Evolutionary conservation across 164 flowering plant species (phyloP), one percentile per base, ranked within the genome.

Genomic region (Euptelea pleiosperma): DNA sequence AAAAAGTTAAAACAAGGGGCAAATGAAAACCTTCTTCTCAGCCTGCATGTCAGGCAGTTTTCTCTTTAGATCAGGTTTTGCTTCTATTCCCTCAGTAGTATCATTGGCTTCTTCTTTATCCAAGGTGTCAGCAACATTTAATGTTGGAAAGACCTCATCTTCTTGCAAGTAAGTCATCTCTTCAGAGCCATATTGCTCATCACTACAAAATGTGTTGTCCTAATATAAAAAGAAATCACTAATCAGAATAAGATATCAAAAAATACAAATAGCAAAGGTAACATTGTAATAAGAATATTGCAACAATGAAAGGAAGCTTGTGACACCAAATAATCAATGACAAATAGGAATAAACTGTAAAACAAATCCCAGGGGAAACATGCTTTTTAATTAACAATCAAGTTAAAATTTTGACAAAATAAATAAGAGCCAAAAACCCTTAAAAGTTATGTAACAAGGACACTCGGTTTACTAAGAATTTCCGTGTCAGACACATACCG

Each of bases 111-210:
- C 73, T 57, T 67, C 62, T 22, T 60, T 51, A 40, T 14, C 58
- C 42, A 74, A 22, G 41, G 55, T 61, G 44, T 77, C 85, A 39
- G 58, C 69, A 69, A 37, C 66, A 15, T 42, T 55, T 19, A 66
- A 6, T 12, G 75, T 55, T 21, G 87, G 81, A 69, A 91, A 85
- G 15, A 94, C 73, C 62, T 94, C 97, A 60, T 91, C 97, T 61
- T 91, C 95, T 64, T 77, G 12, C 64, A 69, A 55, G 67, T 68
- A 91, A 29, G 78, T 78, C 99, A 91, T 94, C 8, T 88, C 92
- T 19, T 86, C 93, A 10, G 66, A 22, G 55, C 39, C 72, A 70
- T 81, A 90, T 12, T 42, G 48, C 12, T 73, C 82, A 56, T 15
- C 52, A 35, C 49, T 57, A 9, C 37, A 47, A 62, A 61, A 15